A percentile compares a stretch with the other conserved stretches of the same genome.
Evolutionary conservation across 148 eudicot genomes (phyloP).

Genomic region (Rhododendron henanense): DNA sequence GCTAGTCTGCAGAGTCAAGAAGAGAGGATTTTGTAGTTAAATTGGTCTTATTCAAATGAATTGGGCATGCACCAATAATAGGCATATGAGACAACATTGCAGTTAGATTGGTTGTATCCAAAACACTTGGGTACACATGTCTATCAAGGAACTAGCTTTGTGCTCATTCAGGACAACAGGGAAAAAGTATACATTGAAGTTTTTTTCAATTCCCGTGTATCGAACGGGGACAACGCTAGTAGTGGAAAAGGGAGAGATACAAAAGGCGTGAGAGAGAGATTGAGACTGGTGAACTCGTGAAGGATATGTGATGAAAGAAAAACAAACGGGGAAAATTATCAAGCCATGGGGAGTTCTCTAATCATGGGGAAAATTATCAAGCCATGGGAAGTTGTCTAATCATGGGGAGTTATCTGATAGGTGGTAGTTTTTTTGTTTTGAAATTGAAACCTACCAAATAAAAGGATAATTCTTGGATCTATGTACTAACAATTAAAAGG

Average conservation of each 20-base stretch:
- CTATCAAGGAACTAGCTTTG: not conserved
- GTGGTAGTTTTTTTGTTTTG: not conserved
- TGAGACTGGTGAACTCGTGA: not conserved
- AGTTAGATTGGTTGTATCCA: not conserved
- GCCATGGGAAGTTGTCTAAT: too few relatives aligned
- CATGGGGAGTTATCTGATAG: not conserved
- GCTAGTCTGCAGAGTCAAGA: slow-evolving; percentile 58
- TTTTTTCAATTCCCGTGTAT: not conserved
- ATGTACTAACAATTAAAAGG: too few relatives aligned
- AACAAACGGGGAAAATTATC: not conserved
- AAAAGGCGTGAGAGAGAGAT: not conserved
- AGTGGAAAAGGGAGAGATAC: not conserved
- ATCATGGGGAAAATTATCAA: not conserved
- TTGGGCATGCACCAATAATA: not conserved
- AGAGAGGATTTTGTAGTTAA: not conserved
- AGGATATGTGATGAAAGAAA: too few relatives aligned
- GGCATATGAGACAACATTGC: not conserved
- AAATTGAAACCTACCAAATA: not conserved
- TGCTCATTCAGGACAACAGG: not conserved
- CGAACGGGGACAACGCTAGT: not conserved
- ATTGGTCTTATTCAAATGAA: not conserved
- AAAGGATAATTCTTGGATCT: too few relatives aligned
- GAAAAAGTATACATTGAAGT: not conserved
- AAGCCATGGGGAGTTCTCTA: too few relatives aligned
- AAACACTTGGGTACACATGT: not conserved